Evolutionary conservation across 208 protist genomes (phyloP), one percentile per base, ranked within the genome.

Genomic region (Leishmania guyanensis): DNA sequence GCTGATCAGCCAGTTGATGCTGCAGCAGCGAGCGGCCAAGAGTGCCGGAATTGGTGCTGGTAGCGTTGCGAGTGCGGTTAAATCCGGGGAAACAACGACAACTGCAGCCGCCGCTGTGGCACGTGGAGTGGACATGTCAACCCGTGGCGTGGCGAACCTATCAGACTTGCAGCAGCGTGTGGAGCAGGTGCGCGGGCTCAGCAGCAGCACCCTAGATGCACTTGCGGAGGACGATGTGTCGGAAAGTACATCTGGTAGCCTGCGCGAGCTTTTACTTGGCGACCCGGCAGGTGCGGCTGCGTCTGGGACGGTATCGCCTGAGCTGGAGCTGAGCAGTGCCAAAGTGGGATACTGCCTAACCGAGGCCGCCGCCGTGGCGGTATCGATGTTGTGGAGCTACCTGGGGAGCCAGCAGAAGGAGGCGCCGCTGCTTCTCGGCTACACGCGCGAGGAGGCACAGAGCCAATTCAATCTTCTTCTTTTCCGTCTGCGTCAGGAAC

Each of bases 381-480:
- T 87, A 79, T 84, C 84, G 39, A 89, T 89, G 89, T 79, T 92
- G 48, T 87, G 79, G 80, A 77, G 79, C 66, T 89, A 89, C 81
- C 48, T 77, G 12, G 79, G 79, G 26, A 78, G 3, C 5, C 75
- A 84, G 56, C 83, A 82, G 48, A 79, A 81, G 33, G 82, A 85
- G 26, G 82, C 82, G 9, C 71, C 82, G 71, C 77, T 85, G 48
- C 77, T 80, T 74, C 77, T 78, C 29, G 82, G 82, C 60, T 78
- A 64, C 76, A 85, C 43, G 43, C 82, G 82, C 69, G 82, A 85
- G 53, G 82, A 79, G 48, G 77, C 76, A 62, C 84, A 88, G 78
- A 80, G 81, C 56, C 82, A 86, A 33, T 81, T 88, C 72, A 87
- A 85, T 33, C 77, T 81, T 3, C 83, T 92, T 22, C 75, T 89